Percentiles rank a stretch among this genome's conserved stretches.
Evolutionary conservation across 73 alveolate genomes (phyloP).

Genomic region (Diophrys appendiculata): DNA sequence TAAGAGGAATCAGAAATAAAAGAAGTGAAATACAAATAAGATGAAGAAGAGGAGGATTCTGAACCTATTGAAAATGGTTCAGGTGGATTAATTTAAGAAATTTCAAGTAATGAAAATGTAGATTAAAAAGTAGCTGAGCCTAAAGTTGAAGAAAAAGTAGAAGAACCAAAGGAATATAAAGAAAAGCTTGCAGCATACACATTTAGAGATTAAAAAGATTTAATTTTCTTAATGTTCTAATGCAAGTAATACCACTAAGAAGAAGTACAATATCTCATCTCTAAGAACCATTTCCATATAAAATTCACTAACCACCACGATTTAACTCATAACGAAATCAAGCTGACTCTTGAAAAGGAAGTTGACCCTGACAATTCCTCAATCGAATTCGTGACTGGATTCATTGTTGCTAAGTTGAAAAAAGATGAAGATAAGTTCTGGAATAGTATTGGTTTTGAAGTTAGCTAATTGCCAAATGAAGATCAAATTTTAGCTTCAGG

Average conservation of each 20-base stretch:
- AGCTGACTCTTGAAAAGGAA: constrained; percentile 21
- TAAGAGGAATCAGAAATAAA: constrained; percentile 12
- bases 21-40: constrained; percentile 33
- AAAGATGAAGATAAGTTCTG: constrained; percentile 25
- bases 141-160: background rate
- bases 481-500: background rate
- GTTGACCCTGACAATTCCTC: constrained; percentile 20
- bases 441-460: constrained; percentile 26
- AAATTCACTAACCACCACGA: constrained; percentile 18
- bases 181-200: constrained; percentile 8
- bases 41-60: constrained; percentile 12
- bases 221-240: constrained; percentile 20
- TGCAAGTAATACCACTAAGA: constrained; percentile 9
- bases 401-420: constrained; percentile 26
- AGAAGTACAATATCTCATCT: constrained; percentile 20
- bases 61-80: background rate
- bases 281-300: constrained; percentile 22
- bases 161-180: constrained; percentile 16
- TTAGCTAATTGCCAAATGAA: constrained; percentile 8
- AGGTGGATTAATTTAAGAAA: constrained; percentile 14
- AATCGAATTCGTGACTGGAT: constrained; percentile 26
- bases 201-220: constrained; percentile 17
- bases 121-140: background rate
- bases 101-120: background rate
- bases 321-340: background rate